Base-by-base conservation (phyloP, 1,284 basidiomycete species). In the Ustilago bromivora region DNA sequence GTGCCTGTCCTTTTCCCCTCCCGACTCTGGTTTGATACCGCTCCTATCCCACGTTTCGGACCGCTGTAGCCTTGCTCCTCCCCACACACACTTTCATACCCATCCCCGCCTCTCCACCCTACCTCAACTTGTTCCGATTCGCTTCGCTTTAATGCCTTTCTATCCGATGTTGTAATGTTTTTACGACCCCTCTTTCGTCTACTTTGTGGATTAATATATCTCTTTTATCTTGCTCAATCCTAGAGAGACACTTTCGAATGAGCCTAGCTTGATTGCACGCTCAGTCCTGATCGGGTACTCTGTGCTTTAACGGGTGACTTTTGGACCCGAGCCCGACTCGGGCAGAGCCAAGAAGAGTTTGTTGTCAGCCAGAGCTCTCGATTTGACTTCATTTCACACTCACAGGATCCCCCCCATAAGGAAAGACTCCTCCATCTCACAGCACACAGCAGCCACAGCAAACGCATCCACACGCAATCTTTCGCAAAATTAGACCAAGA, bases 41-140 rank as follows among this genome's bases (percentile, higher is more conserved):
- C n/a, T 17, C 17, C 17, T 15, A 46, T 49, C 15, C 38, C 38
- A 10, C 38, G 15, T 40, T 11, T 28, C 15, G 40, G 40, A 41
- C 15, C 40, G 31, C 40, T 43, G 57, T 49, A 49, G 31, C 53
- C 34, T 38, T 38, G 5, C 51, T 52, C 51, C 17, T 52, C 12
- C 10, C 32, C 17, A 6, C 7, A 17, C 2, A 47, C 9, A 47
- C 6, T 19, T 47, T 47, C 51, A 52, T 52, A 54, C 52, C 31
- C 52, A 52, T 17, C 19, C 49, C 28, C 6, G 7, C 23, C 23
- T 28, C 43, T 15, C 36, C 11, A 13, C 55, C 36, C 17, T 60
- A 3, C 19, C 10, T 40, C 36, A 10, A 9, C 13, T 38, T 13
- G 13, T 38, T 10, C 36, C 36, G 10, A 38, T 2, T 38, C 36